A percentile compares a stretch with the other conserved stretches of the same genome.
Evolutionary conservation across 2,329 filamentous ascomycete genomes (phyloP).

Genomic region (Colletotrichum spaethianum): DNA sequence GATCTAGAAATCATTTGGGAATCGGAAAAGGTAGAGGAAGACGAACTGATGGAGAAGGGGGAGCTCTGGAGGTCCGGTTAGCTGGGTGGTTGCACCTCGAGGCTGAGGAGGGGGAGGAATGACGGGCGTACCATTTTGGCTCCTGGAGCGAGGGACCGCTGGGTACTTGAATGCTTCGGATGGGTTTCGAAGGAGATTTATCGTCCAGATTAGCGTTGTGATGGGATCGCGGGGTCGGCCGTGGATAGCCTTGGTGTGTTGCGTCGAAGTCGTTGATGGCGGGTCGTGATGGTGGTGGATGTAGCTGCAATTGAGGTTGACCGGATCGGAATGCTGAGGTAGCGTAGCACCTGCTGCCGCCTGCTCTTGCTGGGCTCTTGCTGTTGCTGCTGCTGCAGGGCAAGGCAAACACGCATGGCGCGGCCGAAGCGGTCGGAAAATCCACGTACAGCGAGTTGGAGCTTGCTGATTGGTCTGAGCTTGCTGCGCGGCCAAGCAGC

Average conservation of each 20-base stretch:
- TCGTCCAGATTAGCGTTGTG: constrained; percentile 12
- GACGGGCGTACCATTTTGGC: constrained; percentile 44
- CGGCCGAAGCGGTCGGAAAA: constrained; percentile 47
- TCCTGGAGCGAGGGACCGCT: constrained; percentile 39
- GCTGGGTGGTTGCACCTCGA: constrained; percentile 48
- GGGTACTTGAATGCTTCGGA: constrained; percentile 9
- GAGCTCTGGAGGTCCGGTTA: constrained; percentile 74
- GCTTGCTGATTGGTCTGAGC: constrained; percentile 44
- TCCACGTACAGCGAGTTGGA: constrained; percentile 37
- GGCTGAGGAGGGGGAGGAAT: constrained; percentile 30
- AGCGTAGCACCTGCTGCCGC: constrained; percentile 44
- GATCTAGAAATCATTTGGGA: constrained; percentile 25
- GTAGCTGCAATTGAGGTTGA: constrained; percentile 42
- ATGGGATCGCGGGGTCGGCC: constrained; percentile 20
- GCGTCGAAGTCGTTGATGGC: constrained; percentile 36
- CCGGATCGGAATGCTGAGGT: constrained; percentile 46
- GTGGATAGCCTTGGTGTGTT: constrained; percentile 24
- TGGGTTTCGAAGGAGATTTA: neutral
- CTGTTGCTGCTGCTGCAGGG: constrained; percentile 29
- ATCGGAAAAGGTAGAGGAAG: constrained; percentile 31
- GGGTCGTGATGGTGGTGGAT: constrained; percentile 41
- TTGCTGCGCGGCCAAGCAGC: constrained; percentile 28
- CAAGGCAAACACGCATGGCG: constrained; percentile 62
- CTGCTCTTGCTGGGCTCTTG: constrained; percentile 41
- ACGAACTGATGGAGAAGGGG: constrained; percentile 94